Conservation (phyloP, 352 stramenopile species). For the Plasmopara muralis region DNA sequence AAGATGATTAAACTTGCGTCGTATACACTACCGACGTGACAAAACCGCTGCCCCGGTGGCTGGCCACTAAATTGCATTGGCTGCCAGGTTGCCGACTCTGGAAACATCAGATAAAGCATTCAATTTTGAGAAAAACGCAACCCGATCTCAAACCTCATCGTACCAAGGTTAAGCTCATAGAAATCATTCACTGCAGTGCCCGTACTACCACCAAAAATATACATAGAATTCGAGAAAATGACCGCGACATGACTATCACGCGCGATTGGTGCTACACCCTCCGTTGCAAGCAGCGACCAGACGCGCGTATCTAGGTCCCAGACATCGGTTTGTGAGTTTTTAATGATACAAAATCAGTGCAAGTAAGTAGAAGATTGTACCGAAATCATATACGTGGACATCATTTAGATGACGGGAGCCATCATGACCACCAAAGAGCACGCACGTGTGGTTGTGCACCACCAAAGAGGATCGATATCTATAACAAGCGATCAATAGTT, state of each 20-base stretch:
- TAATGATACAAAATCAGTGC: not conserved
- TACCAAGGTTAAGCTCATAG: slow-evolving; percentile 88
- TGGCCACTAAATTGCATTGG: slow-evolving; percentile 71
- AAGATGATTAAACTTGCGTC: slow-evolving; percentile 93
- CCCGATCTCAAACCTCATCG: slow-evolving; percentile 1
- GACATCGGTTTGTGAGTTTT: not conserved
- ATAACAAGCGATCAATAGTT: not conserved
- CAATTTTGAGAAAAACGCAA: not conserved
- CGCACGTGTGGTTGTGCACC: slow-evolving; percentile 88
- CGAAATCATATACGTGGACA: slow-evolving; percentile 96
- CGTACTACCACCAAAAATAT: slow-evolving; percentile 93
- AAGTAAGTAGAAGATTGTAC: slow-evolving; percentile 17
- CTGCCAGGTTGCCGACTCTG: slow-evolving; percentile 66
- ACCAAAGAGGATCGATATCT: slow-evolving; percentile 89
- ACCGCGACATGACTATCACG: slow-evolving; percentile 95
- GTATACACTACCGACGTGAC: slow-evolving; percentile 91
- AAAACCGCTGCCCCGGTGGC: slow-evolving; percentile 92
- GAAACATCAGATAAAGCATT: not conserved
- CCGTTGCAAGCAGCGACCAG: slow-evolving; percentile 88
- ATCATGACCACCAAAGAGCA: slow-evolving; percentile 97
- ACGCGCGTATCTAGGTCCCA: slow-evolving; percentile 44
- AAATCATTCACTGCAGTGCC: slow-evolving; percentile 98
- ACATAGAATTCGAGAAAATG: slow-evolving; percentile 91
- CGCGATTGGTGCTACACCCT: slow-evolving; percentile 89
- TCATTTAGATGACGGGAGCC: slow-evolving; percentile 96